Evolutionary conservation across 257 asterid genomes (phyloP).

Genomic region (Nemophila menziesii): DNA sequence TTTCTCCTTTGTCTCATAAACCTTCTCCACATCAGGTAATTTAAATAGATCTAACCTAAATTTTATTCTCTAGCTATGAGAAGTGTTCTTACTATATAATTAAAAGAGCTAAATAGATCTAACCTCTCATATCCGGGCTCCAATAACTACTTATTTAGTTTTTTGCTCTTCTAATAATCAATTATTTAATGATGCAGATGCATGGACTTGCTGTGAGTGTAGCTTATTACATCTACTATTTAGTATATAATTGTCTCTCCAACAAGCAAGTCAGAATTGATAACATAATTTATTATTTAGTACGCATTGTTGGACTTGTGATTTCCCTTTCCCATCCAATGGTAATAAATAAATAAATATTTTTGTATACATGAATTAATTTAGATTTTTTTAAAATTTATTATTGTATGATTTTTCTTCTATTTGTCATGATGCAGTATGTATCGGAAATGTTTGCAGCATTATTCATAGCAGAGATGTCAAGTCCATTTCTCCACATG

Average conservation of each 20-base stretch:
- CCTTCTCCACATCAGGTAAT: constrained; percentile 64
- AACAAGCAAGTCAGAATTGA: constrained; percentile 47
- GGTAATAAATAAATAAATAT: constrained; percentile 41
- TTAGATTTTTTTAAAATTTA: not conserved
- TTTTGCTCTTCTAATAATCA: too few relatives aligned
- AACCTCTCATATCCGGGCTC: not conserved
- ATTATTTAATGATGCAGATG: constrained; percentile 38
- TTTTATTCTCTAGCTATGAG: not conserved
- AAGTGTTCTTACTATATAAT: not conserved
- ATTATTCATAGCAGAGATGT: constrained; percentile 67
- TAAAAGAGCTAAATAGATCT: too few relatives aligned
- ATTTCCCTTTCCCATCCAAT: constrained; percentile 63
- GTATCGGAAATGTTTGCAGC: constrained; percentile 87
- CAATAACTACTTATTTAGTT: not conserved
- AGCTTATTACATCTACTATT: constrained; percentile 53
- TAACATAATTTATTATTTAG: constrained; percentile 59
- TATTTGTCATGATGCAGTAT: constrained; percentile 28
- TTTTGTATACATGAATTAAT: not conserved
- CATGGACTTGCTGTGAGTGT: constrained; percentile 34
- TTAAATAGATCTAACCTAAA: not conserved
- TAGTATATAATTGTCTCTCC: constrained; percentile 51
- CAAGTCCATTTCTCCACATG: constrained; percentile 75
- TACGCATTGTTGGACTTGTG: constrained; percentile 50
- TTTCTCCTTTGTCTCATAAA: constrained; percentile 55
- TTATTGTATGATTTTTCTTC: not conserved